Evolutionary conservation across 768 basidiomycete genomes (phyloP), one percentile per base, ranked within the genome.

Genomic region (Russula emetica): DNA sequence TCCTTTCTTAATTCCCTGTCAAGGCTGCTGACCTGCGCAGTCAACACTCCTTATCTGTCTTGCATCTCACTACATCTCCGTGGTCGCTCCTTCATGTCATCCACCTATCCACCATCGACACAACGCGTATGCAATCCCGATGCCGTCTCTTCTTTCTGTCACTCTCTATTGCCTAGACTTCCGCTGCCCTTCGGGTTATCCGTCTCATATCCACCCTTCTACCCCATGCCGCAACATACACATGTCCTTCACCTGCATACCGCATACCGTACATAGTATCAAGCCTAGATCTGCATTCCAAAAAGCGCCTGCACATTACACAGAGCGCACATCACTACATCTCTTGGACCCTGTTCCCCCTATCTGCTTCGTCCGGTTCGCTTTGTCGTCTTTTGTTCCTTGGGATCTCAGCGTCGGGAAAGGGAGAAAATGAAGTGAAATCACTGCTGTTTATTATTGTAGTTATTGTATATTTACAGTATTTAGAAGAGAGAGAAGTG

Each of bases 391-490:
- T 54, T 59, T 63, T 42, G 52, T 59, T 60, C 47, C 32, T 66
- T 60, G 52, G 66, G 62, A 66, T 66, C 22, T 64, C 30, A 64
- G 54, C 62, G 58, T 60, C 30, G 50, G 62, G 57, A 52, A 56
- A 24, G 62, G 62, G 63, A 58, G 28, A 55, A 55, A 59, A 32
- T 58, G 58, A 64, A 65, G 58, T 65, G 52, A 63, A 44, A 59
- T 26, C 38, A 58, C 8, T 53, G 36, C 30, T 63, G 63, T 64
- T 63, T 64, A 64, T 64, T 64, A 66, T 64, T 67, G 66, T 67
- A 67, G 66, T 67, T 67, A 67, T 67, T 67, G 66, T 67, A 67
- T 67, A 67, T 67, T 67, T 67, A 66, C 62, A 51, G 54, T 54
- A 56, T 55, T 59, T 55, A 64, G 58, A 47, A 58, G 56, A 60